phyloP scores from a whole-genome alignment of 352 stramenopile genomes.

The Phytopythium montanum region DNA sequence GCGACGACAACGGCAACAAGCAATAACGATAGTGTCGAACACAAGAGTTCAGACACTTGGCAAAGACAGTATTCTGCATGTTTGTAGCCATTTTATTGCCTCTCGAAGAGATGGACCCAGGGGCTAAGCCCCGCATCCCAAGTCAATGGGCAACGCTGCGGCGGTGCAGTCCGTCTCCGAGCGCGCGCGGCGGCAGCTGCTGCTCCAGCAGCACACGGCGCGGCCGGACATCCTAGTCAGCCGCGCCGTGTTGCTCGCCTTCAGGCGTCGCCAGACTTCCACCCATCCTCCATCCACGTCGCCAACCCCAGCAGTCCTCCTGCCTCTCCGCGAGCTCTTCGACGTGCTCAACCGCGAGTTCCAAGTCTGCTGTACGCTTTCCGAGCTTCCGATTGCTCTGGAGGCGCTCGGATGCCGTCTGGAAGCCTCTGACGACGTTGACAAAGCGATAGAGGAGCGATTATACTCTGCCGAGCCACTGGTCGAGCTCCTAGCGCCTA shows the following conservation, averaged over 20 bases:
- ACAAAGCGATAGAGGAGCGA: slow-evolving; percentile 4
- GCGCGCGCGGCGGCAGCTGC: slow-evolving; percentile 26
- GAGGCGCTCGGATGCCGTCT: slow-evolving; percentile 23
- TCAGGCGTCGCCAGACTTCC: slow-evolving; percentile 17
- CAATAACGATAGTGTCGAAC: background rate
- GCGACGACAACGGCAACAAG: background rate
- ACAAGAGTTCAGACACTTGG: background rate
- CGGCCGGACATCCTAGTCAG: slow-evolving; percentile 20
- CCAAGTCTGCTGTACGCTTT: slow-evolving; percentile 20
- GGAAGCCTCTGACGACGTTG: slow-evolving; percentile 9
- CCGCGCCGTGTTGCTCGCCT: slow-evolving; percentile 20
- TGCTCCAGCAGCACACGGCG: slow-evolving; percentile 32
- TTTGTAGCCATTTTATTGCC: no score
- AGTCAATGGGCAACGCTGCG: slow-evolving; percentile 33
- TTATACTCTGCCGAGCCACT: slow-evolving; percentile 23
- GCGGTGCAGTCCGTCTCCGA: slow-evolving; percentile 27
- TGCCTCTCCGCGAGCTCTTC: slow-evolving; percentile 25
- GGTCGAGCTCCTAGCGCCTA: slow-evolving; percentile 22
- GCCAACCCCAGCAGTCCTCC: background rate
- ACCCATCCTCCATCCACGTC: background rate
- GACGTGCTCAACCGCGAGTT: slow-evolving; percentile 28
- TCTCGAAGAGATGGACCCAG: no score
- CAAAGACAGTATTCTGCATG: no score
- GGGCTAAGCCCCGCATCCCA: no score
- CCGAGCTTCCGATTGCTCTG: slow-evolving; percentile 26